Percentiles rank a stretch among this genome's conserved stretches.
These are phyloP conservation scores for Xylaria nigripes DNA, from an alignment of 495 filamentous ascomycete species.

Conservation along the genomic window DNA sequence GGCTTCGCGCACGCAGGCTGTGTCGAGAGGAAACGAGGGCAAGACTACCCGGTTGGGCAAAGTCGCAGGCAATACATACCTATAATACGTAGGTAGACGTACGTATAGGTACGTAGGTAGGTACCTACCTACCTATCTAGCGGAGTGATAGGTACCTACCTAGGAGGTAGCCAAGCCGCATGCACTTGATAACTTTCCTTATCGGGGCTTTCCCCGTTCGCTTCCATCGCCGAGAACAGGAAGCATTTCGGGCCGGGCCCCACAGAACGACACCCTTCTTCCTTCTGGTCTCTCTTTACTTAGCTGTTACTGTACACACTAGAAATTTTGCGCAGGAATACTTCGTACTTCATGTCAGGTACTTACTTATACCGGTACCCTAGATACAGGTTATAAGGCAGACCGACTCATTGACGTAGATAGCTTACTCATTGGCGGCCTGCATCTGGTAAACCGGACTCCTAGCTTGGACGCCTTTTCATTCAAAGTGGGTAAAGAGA, in stretches of 20 bases:
- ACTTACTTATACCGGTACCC: background rate
- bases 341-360: background rate
- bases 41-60: background rate
- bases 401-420: constrained; percentile 10
- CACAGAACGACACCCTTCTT: background rate
- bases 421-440: too few species aligned
- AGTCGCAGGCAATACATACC: too few species aligned
- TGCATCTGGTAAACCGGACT: too few species aligned
- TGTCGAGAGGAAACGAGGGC: background rate
- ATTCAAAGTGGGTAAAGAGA: background rate
- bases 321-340: background rate
- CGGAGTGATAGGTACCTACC: background rate
- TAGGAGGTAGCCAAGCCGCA: background rate
- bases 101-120: background rate
- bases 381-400: constrained; percentile 9
- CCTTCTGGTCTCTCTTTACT: constrained; percentile 13
- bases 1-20: background rate
- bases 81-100: background rate
- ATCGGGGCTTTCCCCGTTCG: background rate
- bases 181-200: constrained; percentile 1
- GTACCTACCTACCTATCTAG: background rate
- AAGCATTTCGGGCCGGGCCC: background rate
- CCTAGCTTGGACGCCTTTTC: too few species aligned
- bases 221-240: background rate
- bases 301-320: constrained; percentile 7